Evolutionary conservation across 148 eudicot genomes (phyloP).

Genomic region (Silene latifolia): DNA sequence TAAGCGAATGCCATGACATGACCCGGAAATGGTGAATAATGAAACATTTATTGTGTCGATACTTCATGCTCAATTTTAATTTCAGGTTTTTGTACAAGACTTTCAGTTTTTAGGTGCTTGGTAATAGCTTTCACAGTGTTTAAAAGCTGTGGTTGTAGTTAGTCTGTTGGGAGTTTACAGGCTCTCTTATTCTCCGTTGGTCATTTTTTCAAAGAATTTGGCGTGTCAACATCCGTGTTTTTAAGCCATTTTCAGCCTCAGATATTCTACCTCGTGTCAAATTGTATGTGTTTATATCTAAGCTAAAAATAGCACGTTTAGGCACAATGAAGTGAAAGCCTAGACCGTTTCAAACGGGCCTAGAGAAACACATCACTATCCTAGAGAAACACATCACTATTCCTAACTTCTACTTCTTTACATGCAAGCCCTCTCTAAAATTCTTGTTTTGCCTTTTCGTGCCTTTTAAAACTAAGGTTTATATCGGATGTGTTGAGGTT

Average conservation of each 20-base stretch:
- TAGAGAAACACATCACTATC: too few relatives aligned
- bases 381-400: too few relatives aligned
- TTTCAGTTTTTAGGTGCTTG: background rate
- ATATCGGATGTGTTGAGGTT: background rate
- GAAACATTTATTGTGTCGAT: background rate
- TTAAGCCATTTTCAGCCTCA: background rate
- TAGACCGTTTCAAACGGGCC: too few relatives aligned
- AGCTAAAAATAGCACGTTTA: too few relatives aligned
- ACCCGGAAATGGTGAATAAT: background rate
- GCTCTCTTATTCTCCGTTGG: background rate
- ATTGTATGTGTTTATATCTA: constrained; percentile 1
- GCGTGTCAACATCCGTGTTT: background rate
- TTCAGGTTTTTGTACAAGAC: background rate
- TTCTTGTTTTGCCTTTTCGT: background rate
- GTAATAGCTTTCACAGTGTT: background rate
- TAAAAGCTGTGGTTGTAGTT: background rate
- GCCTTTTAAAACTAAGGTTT: background rate
- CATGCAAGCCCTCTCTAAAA: too few relatives aligned
- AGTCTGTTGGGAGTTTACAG: background rate
- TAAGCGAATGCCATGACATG: background rate
- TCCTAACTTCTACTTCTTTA: too few relatives aligned
- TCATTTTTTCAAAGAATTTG: background rate
- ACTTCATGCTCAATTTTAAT: background rate
- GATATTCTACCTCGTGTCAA: background rate
- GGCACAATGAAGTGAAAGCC: too few relatives aligned